Conservation (phyloP, 805 yeast genomes). For the Lachancea mirantina region DNA sequence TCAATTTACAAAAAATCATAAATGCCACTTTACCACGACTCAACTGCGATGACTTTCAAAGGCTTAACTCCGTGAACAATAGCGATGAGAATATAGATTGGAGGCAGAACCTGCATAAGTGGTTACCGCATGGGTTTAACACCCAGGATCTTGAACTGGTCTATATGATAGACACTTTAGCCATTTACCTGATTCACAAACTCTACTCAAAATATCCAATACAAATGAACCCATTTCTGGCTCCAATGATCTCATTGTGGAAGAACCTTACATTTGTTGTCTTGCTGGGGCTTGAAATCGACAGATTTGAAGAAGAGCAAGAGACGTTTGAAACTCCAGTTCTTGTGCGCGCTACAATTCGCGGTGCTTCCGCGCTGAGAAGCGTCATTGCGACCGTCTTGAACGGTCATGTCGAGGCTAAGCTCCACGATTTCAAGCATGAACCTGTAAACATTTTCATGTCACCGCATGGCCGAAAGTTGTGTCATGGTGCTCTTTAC, state of each 20-base stretch:
- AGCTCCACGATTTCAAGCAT: slow-evolving; percentile 51
- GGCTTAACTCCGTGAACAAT: slow-evolving; percentile 16
- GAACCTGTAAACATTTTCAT: slow-evolving; percentile 53
- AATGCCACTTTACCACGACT: slow-evolving; percentile 17
- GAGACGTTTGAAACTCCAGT: slow-evolving; percentile 38
- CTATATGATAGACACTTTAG: slow-evolving; percentile 39
- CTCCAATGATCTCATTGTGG: slow-evolving; percentile 55
- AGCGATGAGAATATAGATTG: slow-evolving; percentile 19
- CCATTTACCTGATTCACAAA: slow-evolving; percentile 40
- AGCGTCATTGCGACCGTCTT: slow-evolving; percentile 54
- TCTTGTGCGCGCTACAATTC: slow-evolving; percentile 41
- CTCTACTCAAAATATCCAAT: slow-evolving; percentile 32
- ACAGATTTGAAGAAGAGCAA: slow-evolving; percentile 41
- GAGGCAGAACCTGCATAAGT: slow-evolving; percentile 33
- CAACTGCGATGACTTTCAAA: slow-evolving; percentile 23
- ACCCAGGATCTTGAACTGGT: slow-evolving; percentile 37
- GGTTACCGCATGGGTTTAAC: slow-evolving; percentile 31
- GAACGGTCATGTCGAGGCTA: slow-evolving; percentile 39
- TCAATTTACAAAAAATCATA: slow-evolving; percentile 27
- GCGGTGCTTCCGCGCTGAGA: slow-evolving; percentile 60
- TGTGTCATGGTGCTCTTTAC: slow-evolving; percentile 51
- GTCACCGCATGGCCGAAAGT: slow-evolving; percentile 59
- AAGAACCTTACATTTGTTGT: slow-evolving; percentile 55
- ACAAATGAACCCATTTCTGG: slow-evolving; percentile 53
- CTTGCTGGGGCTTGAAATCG: slow-evolving; percentile 53